These are phyloP conservation scores for Wickerhamiella hasegawae DNA, from an alignment of 805 yeast species.

Conservation along the genomic window DNA sequence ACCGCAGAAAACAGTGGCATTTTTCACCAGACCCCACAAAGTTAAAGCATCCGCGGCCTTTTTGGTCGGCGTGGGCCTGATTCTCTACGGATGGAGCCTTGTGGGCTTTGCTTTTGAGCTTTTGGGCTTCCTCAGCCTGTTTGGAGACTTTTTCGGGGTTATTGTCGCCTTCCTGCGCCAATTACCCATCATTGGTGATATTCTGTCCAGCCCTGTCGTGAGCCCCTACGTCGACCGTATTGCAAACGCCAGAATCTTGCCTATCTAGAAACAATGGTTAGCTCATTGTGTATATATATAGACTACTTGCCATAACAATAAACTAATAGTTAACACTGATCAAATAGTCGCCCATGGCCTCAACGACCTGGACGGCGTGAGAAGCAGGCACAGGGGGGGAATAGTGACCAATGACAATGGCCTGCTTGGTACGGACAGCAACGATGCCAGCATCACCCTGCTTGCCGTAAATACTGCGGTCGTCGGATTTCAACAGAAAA, in stretches of 20 bases:
- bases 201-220: slow-evolving; percentile 61
- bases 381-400: slow-evolving; percentile 73
- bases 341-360: slow-evolving; percentile 88
- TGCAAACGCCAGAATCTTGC: slow-evolving; percentile 54
- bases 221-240: slow-evolving; percentile 57
- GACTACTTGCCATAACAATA: no score
- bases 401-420: slow-evolving; percentile 86
- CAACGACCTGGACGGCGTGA: slow-evolving; percentile 88
- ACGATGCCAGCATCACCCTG: slow-evolving; percentile 75
- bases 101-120: slow-evolving; percentile 73
- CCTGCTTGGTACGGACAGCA: slow-evolving; percentile 86
- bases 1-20: slow-evolving; percentile 60
- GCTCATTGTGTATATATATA: neutral
- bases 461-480: slow-evolving; percentile 86
- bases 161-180: slow-evolving; percentile 76
- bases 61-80: slow-evolving; percentile 54
- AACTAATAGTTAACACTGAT: slow-evolving; percentile 2
- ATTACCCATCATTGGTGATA: slow-evolving; percentile 73
- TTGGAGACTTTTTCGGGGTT: slow-evolving; percentile 88
- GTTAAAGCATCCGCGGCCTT: slow-evolving; percentile 78
- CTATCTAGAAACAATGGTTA: slow-evolving; percentile 27
- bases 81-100: slow-evolving; percentile 61
- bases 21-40: slow-evolving; percentile 77
- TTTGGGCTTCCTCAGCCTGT: slow-evolving; percentile 76
- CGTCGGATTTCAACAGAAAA: slow-evolving; percentile 78